These are phyloP conservation scores for Globisporangium irregulare DNA, from an alignment of 352 stramenopile species.

Conservation along the genomic window DNA sequence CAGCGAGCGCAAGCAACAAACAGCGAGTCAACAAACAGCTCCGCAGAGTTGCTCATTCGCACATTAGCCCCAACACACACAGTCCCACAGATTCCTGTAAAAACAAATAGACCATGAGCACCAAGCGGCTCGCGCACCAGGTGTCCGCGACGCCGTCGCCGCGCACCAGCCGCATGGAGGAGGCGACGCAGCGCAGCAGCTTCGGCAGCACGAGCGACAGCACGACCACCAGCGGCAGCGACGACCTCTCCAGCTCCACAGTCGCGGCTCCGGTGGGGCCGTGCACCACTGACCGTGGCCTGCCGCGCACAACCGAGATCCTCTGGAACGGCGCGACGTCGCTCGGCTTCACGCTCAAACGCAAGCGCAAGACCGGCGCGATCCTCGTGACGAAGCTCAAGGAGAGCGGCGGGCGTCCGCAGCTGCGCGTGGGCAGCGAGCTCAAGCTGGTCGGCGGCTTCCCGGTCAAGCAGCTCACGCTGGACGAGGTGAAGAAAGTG, in stretches of 20 bases:
- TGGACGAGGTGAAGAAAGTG: slow-evolving; percentile 74
- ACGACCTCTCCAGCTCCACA: neutral
- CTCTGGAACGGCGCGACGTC: slow-evolving; percentile 55
- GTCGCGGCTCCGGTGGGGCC: neutral
- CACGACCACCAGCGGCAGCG: neutral
- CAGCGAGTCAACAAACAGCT: neutral
- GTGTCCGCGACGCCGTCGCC: slow-evolving; percentile 20
- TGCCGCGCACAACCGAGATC: slow-evolving; percentile 61
- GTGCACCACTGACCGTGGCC: neutral
- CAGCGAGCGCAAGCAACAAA: neutral
- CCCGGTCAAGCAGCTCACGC: slow-evolving; percentile 62
- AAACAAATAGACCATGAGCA: slow-evolving; percentile 10
- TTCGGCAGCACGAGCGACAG: slow-evolving; percentile 9
- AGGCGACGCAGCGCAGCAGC: slow-evolving; percentile 2
- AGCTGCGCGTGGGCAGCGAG: slow-evolving; percentile 60
- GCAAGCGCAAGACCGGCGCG: slow-evolving; percentile 53
- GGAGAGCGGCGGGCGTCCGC: slow-evolving; percentile 21
- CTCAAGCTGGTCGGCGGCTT: slow-evolving; percentile 76
- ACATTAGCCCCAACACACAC: neutral
- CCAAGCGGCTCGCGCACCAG: slow-evolving; percentile 20
- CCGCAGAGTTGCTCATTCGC: neutral
- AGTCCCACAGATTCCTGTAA: neutral
- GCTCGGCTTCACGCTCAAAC: slow-evolving; percentile 75
- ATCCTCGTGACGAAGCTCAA: slow-evolving; percentile 71
- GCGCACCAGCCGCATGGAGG: slow-evolving; percentile 12